Evolutionary conservation across 2,329 filamentous ascomycete species (phyloP).

Genomic region (Aureobasidium sp.): DNA sequence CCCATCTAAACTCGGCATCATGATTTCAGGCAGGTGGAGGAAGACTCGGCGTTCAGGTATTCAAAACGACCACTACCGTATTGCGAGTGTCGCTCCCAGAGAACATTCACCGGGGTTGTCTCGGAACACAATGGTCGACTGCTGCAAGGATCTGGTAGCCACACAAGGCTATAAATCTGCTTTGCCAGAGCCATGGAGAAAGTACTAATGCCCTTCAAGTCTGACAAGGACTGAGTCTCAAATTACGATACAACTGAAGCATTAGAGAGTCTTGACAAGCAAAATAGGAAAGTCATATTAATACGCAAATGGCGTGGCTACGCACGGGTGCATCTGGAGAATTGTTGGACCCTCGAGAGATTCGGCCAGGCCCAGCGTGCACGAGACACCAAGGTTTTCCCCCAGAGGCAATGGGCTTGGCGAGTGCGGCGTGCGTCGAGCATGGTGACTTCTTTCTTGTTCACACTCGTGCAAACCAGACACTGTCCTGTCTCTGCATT

Average conservation of each 20-base stretch:
- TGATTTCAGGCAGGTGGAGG: neutral
- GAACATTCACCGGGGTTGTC: neutral
- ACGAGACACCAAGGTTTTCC: neutral
- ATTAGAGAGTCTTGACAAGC: neutral
- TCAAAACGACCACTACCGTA: neutral
- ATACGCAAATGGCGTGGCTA: neutral
- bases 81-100: neutral
- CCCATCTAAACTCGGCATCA: conserved; percentile 22
- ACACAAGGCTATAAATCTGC: neutral
- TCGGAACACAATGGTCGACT: neutral
- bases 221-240: neutral
- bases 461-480: neutral
- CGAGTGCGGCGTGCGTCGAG: neutral
- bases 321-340: neutral
- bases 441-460: conserved; percentile 5
- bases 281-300: neutral
- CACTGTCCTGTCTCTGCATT: neutral
- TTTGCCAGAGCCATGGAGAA: neutral
- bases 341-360: too few species aligned
- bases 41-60: neutral
- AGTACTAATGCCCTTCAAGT: neutral
- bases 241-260: neutral
- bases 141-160: neutral
- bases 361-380: too few species aligned
- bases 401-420: neutral